Percentiles rank a stretch among this genome's conserved stretches.
phyloP scores from a whole-genome alignment of 306 rosid genomes.

The Citrullus amarus region DNA sequence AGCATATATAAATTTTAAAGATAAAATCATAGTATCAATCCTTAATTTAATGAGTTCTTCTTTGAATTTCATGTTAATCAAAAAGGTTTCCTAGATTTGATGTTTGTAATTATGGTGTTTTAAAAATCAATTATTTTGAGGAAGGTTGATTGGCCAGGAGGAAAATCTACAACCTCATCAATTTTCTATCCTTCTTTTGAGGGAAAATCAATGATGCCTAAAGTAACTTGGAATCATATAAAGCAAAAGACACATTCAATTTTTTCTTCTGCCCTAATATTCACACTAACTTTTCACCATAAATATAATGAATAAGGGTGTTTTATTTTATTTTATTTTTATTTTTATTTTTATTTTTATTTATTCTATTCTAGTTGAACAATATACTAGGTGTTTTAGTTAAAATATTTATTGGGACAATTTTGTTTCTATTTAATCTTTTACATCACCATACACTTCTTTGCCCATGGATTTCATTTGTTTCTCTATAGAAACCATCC shows the following conservation, averaged over 20 bases:
- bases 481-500: too few relatives aligned
- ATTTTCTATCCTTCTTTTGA: not conserved
- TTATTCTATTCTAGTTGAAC: too few relatives aligned
- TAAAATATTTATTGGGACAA: too few relatives aligned
- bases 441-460: too few relatives aligned
- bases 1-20: not conserved
- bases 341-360: too few relatives aligned
- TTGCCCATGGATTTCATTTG: too few relatives aligned
- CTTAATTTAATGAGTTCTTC: not conserved
- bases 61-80: not conserved
- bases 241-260: not conserved
- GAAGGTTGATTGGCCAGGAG: not conserved
- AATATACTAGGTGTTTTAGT: too few relatives aligned
- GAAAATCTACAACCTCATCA: not conserved
- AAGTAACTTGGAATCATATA: conserved; percentile 5
- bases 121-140: conserved; percentile 4
- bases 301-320: not conserved
- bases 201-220: conserved; percentile 1
- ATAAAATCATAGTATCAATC: not conserved
- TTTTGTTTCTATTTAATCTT: too few relatives aligned
- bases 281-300: not conserved
- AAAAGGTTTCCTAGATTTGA: not conserved
- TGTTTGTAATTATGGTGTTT: conserved; percentile 4
- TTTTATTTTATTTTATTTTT: too few relatives aligned
- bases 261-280: not conserved